phyloP scores from a whole-genome alignment of 768 basidiomycete species.

The Erythrobasidium yunnanense region DNA sequence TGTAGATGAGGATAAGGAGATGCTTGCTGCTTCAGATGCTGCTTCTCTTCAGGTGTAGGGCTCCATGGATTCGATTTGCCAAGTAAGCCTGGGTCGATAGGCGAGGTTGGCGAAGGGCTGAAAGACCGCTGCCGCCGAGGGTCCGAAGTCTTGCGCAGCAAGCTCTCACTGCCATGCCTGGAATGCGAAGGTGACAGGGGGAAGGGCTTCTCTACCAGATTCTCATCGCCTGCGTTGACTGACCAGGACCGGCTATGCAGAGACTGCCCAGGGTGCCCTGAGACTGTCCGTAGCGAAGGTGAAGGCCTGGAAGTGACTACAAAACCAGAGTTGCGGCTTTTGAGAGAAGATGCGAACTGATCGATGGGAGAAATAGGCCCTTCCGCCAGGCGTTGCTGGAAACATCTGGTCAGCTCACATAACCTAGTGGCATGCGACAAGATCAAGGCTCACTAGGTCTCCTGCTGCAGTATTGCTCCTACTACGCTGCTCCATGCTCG shows the following conservation, averaged over 20 bases:
- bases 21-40: constrained; percentile 9
- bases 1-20: neutral
- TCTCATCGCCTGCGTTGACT: too few relatives aligned
- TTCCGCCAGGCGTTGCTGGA: too few relatives aligned
- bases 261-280: neutral
- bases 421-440: too few relatives aligned
- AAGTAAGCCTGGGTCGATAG: constrained; percentile 3
- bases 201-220: too few relatives aligned
- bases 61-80: constrained; percentile 14
- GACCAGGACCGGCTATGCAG: neutral
- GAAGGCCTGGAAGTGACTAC: constrained; percentile 16
- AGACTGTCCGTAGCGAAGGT: neutral
- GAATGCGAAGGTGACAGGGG: constrained; percentile 8
- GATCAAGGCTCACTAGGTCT: too few relatives aligned
- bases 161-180: constrained; percentile 2
- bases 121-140: neutral
- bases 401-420: too few relatives aligned
- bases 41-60: constrained; percentile 15
- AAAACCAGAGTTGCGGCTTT: constrained; percentile 6
- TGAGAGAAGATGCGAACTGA: neutral
- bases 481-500: neutral
- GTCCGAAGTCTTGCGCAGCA: too few relatives aligned
- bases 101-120: constrained; percentile 6
- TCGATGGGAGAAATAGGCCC: neutral
- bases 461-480: neutral